phyloP scores from a whole-genome alignment of 257 asterid species.

The Lantana camara region DNA sequence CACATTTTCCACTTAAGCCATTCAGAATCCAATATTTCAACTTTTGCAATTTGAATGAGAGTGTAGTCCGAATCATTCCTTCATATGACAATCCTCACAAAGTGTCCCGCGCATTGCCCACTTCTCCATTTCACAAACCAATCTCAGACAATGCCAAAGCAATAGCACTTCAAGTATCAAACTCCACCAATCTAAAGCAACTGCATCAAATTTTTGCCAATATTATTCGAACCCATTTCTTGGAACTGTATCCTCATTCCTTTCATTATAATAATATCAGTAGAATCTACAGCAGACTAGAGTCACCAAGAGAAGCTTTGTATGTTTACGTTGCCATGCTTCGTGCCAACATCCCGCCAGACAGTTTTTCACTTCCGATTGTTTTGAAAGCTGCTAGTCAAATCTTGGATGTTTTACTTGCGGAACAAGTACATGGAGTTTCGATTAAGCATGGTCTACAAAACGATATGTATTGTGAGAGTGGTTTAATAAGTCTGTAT shows the following conservation, averaged over 20 bases:
- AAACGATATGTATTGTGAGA: conserved; percentile 66
- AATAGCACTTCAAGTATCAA: conserved; percentile 53
- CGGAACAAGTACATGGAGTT: conserved; percentile 53
- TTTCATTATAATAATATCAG: conserved; percentile 79
- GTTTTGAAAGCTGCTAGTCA: conserved; percentile 58
- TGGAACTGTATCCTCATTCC: conserved; percentile 44
- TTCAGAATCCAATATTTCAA: background rate
- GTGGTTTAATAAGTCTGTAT: conserved; percentile 72
- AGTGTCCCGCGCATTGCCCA: background rate
- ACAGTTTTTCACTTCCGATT: conserved; percentile 71
- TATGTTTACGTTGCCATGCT: conserved; percentile 60
- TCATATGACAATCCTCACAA: conserved; percentile 12
- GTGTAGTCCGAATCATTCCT: conserved; percentile 5
- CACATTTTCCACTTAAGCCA: background rate
- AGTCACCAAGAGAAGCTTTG: conserved; percentile 60
- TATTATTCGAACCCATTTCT: conserved; percentile 59
- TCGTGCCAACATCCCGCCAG: conserved; percentile 56
- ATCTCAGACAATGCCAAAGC: conserved; percentile 28
- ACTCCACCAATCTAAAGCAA: conserved; percentile 43
- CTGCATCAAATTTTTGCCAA: conserved; percentile 59
- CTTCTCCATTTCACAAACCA: conserved; percentile 13
- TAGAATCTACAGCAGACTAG: conserved; percentile 57
- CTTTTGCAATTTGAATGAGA: conserved; percentile 25
- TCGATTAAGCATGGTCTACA: conserved; percentile 56
- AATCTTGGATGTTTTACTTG: conserved; percentile 33